Conservation (phyloP, 169 alveolate species). For the Cryptosporidium bovis region DNA sequence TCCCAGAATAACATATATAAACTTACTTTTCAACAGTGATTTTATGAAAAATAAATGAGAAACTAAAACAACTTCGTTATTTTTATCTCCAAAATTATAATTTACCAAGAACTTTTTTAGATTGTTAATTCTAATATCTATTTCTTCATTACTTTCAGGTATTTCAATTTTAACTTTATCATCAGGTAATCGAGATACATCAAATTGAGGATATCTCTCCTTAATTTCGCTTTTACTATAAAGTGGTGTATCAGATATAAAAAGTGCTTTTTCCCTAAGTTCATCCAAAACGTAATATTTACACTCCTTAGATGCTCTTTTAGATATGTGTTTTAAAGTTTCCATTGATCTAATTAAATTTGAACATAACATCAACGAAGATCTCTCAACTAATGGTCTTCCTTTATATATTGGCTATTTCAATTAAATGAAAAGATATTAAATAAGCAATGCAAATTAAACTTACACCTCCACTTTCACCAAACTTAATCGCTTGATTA, state of each 20-base stretch:
- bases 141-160: slow-evolving; percentile 50
- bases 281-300: slow-evolving; percentile 31
- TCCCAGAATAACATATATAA: background rate
- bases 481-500: slow-evolving; percentile 24
- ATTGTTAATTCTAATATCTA: slow-evolving; percentile 46
- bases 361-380: slow-evolving; percentile 39
- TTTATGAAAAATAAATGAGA: slow-evolving; percentile 61
- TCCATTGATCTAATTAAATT: slow-evolving; percentile 56
- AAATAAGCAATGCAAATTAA: background rate
- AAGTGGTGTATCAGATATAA: slow-evolving; percentile 14
- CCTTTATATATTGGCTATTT: slow-evolving; percentile 50
- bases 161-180: slow-evolving; percentile 15
- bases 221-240: slow-evolving; percentile 13
- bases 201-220: slow-evolving; percentile 19
- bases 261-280: slow-evolving; percentile 61
- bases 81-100: slow-evolving; percentile 17
- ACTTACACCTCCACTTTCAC: slow-evolving; percentile 66
- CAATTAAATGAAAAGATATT: background rate
- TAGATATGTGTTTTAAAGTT: slow-evolving; percentile 32
- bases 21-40: slow-evolving; percentile 51
- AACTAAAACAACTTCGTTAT: slow-evolving; percentile 32
- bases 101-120: slow-evolving; percentile 19
- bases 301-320: slow-evolving; percentile 45
- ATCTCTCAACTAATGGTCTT: slow-evolving; percentile 39
- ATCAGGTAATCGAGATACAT: slow-evolving; percentile 39